Percentiles rank a stretch among this genome's conserved stretches.
These are phyloP conservation scores for Cercospora zeina DNA, from an alignment of 2,329 filamentous ascomycete genomes.

Conservation along the genomic window DNA sequence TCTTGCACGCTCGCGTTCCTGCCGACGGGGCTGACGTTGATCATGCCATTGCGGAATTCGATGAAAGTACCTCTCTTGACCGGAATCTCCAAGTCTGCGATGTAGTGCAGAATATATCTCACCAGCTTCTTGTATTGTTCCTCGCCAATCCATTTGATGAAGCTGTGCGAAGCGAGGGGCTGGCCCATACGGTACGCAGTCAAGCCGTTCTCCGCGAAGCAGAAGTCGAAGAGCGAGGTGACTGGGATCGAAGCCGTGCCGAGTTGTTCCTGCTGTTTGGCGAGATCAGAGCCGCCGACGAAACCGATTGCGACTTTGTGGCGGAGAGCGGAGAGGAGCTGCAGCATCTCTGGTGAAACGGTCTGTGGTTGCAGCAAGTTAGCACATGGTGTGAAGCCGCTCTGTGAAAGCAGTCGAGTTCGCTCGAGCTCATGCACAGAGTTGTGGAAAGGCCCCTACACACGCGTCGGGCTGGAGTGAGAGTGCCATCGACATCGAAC, in stretches of 20 bases:
- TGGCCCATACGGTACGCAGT: slow-evolving; percentile 83
- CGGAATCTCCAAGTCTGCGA: slow-evolving; percentile 80
- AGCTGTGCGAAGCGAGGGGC: slow-evolving; percentile 73
- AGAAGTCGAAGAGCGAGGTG: slow-evolving; percentile 90
- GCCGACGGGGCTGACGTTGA: slow-evolving; percentile 81
- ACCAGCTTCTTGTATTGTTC: slow-evolving; percentile 76
- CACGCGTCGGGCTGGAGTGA: slow-evolving; percentile 79
- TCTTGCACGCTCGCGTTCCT: slow-evolving; percentile 81
- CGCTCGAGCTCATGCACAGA: not conserved
- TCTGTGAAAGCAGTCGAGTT: not conserved
- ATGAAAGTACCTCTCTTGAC: slow-evolving; percentile 82
- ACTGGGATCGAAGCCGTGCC: slow-evolving; percentile 69
- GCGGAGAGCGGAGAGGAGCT: slow-evolving; percentile 74
- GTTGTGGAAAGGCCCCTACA: slow-evolving; percentile 29
- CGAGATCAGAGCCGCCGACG: slow-evolving; percentile 88
- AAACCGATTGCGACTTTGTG: slow-evolving; percentile 86
- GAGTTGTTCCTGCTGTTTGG: slow-evolving; percentile 95
- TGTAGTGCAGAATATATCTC: slow-evolving; percentile 75
- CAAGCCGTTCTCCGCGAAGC: slow-evolving; percentile 95
- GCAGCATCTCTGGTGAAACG: slow-evolving; percentile 78
- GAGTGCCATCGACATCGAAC: slow-evolving; percentile 94
- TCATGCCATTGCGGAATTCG: slow-evolving; percentile 89
- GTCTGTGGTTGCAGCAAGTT: slow-evolving; percentile 23
- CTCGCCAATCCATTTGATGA: slow-evolving; percentile 92
- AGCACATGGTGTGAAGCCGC: not conserved